phyloP scores from a whole-genome alignment of 2,329 filamentous ascomycete species.

The Tolypocladium ophioglossoides region DNA sequence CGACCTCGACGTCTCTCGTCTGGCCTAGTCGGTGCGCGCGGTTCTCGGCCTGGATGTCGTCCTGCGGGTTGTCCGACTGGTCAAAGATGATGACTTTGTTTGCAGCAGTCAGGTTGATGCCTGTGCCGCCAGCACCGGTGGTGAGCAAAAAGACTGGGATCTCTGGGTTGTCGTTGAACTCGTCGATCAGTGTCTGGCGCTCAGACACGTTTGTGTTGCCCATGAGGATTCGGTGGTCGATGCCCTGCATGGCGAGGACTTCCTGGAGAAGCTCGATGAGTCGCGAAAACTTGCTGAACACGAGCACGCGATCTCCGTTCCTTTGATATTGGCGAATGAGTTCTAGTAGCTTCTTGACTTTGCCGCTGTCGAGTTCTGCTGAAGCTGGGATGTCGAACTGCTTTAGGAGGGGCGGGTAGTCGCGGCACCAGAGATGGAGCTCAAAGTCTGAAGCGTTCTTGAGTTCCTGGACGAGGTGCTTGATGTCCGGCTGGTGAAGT shows the following conservation, averaged over 20 bases:
- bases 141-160: constrained; percentile 90
- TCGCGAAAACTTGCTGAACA: constrained; percentile 90
- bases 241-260: constrained; percentile 61
- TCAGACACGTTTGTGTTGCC: constrained; percentile 73
- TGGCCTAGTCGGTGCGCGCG: constrained; percentile 92
- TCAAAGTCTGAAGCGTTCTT: constrained; percentile 52
- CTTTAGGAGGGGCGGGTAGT: constrained; percentile 41
- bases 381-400: constrained; percentile 42
- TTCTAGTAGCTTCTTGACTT: constrained; percentile 70
- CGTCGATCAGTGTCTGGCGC: constrained; percentile 79
- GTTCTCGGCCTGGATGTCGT: constrained; percentile 97
- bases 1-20: constrained; percentile 79
- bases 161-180: constrained; percentile 63
- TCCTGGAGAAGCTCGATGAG: constrained; percentile 84
- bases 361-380: constrained; percentile 59
- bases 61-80: constrained; percentile 93
- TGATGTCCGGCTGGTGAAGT: constrained; percentile 38
- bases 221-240: constrained; percentile 78
- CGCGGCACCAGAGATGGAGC: constrained; percentile 54
- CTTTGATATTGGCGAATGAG: constrained; percentile 62
- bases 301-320: constrained; percentile 76
- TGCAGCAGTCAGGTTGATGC: constrained; percentile 88
- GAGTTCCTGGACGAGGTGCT: constrained; percentile 44
- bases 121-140: constrained; percentile 90
- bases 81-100: constrained; percentile 99